These are phyloP conservation scores for Hyaloscypha hepaticicola DNA, from an alignment of 495 filamentous ascomycete genomes.

Conservation along the genomic window DNA sequence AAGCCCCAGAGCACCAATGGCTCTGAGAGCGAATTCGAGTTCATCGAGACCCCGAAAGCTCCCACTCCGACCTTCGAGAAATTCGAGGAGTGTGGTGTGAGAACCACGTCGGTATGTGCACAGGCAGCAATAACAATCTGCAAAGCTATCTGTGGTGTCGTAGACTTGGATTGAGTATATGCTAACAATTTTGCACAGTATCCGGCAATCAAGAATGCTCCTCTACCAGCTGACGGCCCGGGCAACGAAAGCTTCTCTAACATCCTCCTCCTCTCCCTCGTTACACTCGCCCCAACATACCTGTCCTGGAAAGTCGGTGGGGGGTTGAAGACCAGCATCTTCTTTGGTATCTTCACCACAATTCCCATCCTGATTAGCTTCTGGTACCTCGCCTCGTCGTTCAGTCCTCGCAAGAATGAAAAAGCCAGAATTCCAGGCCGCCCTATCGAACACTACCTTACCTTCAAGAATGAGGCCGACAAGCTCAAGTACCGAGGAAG, in stretches of 20 bases:
- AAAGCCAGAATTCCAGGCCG: conserved; percentile 75
- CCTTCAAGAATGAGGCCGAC: conserved; percentile 76
- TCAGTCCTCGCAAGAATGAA: conserved; percentile 73
- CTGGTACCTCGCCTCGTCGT: conserved; percentile 66
- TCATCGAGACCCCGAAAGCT: conserved; percentile 73
- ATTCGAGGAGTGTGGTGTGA: conserved; percentile 69
- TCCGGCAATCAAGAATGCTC: conserved; percentile 75
- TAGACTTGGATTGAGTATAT: conserved; percentile 19
- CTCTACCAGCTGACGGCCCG: conserved; percentile 73
- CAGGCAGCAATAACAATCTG: conserved; percentile 1
- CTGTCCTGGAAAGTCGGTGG: conserved; percentile 67
- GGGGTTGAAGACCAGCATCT: conserved; percentile 68
- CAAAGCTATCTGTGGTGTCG: conserved; percentile 3
- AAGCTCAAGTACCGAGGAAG: conserved; percentile 68
- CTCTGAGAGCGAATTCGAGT: conserved; percentile 62
- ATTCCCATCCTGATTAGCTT: conserved; percentile 69
- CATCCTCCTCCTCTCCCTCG: conserved; percentile 52
- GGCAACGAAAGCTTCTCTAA: conserved; percentile 73
- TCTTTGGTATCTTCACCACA: conserved; percentile 63
- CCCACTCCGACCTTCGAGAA: conserved; percentile 54
- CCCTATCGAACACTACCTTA: conserved; percentile 80
- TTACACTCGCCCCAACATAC: conserved; percentile 63
- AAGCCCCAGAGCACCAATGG: conserved; percentile 31
- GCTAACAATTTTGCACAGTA: conserved; percentile 52
- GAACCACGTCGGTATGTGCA: conserved; percentile 64